Conservation (phyloP, 495 filamentous ascomycete genomes). For the Aspergillus baeticus region DNA sequence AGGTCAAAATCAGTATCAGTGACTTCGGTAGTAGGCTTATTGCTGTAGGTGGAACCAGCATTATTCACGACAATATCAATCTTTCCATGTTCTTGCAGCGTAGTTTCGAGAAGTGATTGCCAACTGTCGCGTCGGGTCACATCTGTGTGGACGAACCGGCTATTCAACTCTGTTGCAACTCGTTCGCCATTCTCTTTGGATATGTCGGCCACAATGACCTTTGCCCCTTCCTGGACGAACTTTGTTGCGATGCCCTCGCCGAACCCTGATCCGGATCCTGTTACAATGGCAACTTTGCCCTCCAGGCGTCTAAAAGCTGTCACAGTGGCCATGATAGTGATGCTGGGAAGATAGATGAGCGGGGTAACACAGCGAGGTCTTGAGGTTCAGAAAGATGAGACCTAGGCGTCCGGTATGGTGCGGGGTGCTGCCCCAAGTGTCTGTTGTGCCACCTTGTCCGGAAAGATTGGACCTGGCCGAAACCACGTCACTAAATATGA, state of each 20-base stretch:
- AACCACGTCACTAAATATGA: not conserved
- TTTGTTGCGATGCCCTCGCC: conserved; percentile 51
- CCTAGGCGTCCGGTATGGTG: not conserved
- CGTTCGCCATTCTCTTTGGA: conserved; percentile 27
- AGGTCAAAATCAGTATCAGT: conserved; percentile 61
- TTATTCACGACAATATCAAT: conserved; percentile 43
- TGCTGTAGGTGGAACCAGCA: conserved; percentile 31
- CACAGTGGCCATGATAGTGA: not conserved
- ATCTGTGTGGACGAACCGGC: conserved; percentile 25
- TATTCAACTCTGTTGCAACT: conserved; percentile 21
- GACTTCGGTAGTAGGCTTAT: conserved; percentile 52
- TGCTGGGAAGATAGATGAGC: not conserved
- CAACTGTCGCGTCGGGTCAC: conserved; percentile 27
- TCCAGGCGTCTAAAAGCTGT: conserved; percentile 27
- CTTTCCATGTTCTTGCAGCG: conserved; percentile 26
- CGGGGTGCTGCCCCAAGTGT: not conserved
- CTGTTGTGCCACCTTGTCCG: conserved; percentile 1
- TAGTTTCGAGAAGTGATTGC: conserved; percentile 21
- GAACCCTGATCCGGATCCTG: conserved; percentile 47
- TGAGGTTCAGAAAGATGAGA: not conserved
- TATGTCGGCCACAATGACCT: conserved; percentile 54
- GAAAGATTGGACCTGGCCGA: not conserved
- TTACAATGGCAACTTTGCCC: conserved; percentile 54
- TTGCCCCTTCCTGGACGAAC: conserved; percentile 52
- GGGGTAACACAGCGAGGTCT: not conserved